These are phyloP conservation scores for Psilocybe tampanensis DNA, from an alignment of 768 basidiomycete species.

Conservation along the genomic window DNA sequence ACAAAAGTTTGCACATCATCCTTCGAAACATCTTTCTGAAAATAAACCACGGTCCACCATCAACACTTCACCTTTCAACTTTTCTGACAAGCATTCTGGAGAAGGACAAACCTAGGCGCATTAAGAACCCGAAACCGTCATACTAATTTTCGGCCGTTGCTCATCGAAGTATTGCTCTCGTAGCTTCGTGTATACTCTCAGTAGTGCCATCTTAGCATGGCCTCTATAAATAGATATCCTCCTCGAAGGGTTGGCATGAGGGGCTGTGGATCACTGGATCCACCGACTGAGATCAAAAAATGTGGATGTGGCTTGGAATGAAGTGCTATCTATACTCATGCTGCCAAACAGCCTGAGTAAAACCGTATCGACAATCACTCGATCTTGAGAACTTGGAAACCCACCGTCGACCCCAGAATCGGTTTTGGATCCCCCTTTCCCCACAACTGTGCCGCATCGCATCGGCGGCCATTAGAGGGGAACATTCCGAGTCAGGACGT, in stretches of 20 bases:
- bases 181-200: too few relatives aligned
- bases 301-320: neutral
- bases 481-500: neutral
- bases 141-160: neutral
- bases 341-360: neutral
- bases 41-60: neutral
- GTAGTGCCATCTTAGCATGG: too few relatives aligned
- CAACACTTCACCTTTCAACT: neutral
- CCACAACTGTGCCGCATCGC: neutral
- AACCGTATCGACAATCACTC: neutral
- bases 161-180: neutral
- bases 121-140: neutral
- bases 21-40: neutral
- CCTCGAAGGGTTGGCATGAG: too few relatives aligned
- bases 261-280: too few relatives aligned
- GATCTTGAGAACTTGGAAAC: neutral
- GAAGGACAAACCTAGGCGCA: conserved; percentile 12
- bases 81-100: neutral
- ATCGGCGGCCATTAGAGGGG: neutral
- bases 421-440: neutral
- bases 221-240: too few relatives aligned
- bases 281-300: too few relatives aligned
- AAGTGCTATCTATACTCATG: neutral
- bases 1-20: neutral
- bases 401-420: neutral